These are phyloP conservation scores for Gossypium sturtianum DNA, from an alignment of 345 rosid species.

Conservation along the genomic window DNA sequence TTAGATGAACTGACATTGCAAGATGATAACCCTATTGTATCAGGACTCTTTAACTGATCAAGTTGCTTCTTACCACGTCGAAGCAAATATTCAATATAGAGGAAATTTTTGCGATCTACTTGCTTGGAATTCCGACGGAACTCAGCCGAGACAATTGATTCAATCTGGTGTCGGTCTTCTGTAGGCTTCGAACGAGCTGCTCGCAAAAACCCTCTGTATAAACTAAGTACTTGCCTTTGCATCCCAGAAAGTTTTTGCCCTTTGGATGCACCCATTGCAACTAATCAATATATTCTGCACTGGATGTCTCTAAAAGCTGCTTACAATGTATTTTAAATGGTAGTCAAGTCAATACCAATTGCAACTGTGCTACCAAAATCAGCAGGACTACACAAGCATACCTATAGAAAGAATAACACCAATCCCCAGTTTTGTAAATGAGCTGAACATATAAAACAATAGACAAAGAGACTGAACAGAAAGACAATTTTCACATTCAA, in stretches of 20 bases:
- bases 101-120: constrained; percentile 75
- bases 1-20: constrained; percentile 26
- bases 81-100: constrained; percentile 72
- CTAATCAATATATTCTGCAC: constrained; percentile 5
- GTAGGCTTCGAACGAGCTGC: constrained; percentile 60
- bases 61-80: constrained; percentile 77
- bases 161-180: constrained; percentile 53
- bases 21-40: constrained; percentile 42
- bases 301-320: background rate
- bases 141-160: constrained; percentile 54
- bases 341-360: background rate
- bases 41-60: constrained; percentile 67
- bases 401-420: background rate
- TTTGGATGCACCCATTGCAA: constrained; percentile 27
- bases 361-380: background rate
- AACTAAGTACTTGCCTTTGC: constrained; percentile 81
- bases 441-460: background rate
- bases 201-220: constrained; percentile 79
- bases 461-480: background rate
- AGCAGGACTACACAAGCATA: background rate
- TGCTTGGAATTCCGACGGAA: constrained; percentile 55
- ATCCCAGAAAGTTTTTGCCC: constrained; percentile 59
- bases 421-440: background rate
- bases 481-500: background rate
- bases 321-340: background rate